phyloP scores from a whole-genome alignment of 2,329 filamentous ascomycete species.

The Colletotrichum tropicicola region DNA sequence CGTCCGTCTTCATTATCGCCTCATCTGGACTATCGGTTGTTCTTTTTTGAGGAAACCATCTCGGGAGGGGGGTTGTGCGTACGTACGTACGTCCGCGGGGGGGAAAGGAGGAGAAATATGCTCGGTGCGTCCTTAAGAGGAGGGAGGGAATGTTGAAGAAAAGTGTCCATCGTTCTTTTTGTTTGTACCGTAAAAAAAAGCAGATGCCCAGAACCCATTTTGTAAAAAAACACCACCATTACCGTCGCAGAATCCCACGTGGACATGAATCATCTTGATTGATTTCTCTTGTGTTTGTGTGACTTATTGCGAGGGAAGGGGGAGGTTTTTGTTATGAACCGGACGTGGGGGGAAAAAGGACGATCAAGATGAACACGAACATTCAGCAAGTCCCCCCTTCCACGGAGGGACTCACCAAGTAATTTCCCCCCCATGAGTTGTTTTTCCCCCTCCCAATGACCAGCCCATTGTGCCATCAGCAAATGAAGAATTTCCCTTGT shows the following conservation, averaged over 20 bases:
- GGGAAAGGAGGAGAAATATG: background rate
- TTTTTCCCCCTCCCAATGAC: slow-evolving; percentile 31
- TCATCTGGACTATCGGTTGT: slow-evolving; percentile 9
- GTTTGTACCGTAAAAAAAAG: slow-evolving; percentile 29
- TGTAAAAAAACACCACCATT: slow-evolving; percentile 8
- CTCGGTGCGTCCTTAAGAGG: background rate
- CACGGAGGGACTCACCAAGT: slow-evolving; percentile 10
- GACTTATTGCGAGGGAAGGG: slow-evolving; percentile 27
- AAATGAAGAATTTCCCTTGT: slow-evolving; percentile 60
- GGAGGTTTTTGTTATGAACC: slow-evolving; percentile 13
- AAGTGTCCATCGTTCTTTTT: slow-evolving; percentile 17
- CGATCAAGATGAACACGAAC: slow-evolving; percentile 18
- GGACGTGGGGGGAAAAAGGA: background rate
- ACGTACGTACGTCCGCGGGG: background rate
- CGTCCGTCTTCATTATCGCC: slow-evolving; percentile 16
- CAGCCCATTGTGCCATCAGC: slow-evolving; percentile 53
- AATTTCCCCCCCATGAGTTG: slow-evolving; percentile 24
- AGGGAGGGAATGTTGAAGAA: background rate
- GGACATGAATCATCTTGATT: slow-evolving; percentile 31
- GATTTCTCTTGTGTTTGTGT: slow-evolving; percentile 24
- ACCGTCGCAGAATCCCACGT: slow-evolving; percentile 5
- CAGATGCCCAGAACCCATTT: slow-evolving; percentile 15
- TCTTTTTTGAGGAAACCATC: background rate
- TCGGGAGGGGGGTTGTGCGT: background rate
- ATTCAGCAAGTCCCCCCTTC: background rate